Conservation (phyloP, 768 basidiomycete genomes). For the Cystofilobasidium bisporidii region DNA sequence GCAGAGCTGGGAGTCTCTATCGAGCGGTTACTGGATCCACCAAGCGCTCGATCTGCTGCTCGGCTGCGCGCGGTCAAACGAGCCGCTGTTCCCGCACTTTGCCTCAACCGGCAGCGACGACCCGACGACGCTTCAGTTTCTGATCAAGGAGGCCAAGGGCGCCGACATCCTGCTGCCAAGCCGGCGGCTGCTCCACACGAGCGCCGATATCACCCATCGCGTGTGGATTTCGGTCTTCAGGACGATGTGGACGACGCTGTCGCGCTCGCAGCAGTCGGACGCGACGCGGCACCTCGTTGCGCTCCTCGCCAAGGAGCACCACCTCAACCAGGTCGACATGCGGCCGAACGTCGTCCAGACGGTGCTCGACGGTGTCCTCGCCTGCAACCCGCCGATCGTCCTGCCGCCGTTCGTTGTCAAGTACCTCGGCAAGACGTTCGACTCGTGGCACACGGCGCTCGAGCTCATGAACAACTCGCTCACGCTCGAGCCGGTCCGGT, state of each 20-base stretch:
- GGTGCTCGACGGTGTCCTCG: constrained; percentile 68
- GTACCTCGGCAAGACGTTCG: constrained; percentile 89
- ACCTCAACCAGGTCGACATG: constrained; percentile 73
- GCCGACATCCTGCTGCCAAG: constrained; percentile 59
- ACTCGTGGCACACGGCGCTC: constrained; percentile 84
- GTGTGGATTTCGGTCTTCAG: constrained; percentile 84
- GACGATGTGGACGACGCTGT: constrained; percentile 72
- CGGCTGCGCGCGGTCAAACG: constrained; percentile 49
- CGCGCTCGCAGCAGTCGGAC: constrained; percentile 76
- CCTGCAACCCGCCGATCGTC: constrained; percentile 76
- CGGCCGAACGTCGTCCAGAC: constrained; percentile 90
- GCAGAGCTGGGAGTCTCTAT: constrained; percentile 87
- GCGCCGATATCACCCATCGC: constrained; percentile 64
- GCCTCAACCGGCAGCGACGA: constrained; percentile 7
- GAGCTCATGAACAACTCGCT: constrained; percentile 70
- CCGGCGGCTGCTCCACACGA: constrained; percentile 71
- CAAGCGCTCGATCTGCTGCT: constrained; percentile 81
- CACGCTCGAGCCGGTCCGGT: constrained; percentile 62
- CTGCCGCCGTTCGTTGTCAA: constrained; percentile 92
- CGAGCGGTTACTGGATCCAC: constrained; percentile 89
- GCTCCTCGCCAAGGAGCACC: constrained; percentile 85
- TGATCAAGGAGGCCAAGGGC: constrained; percentile 31
- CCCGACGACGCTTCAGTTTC: not conserved
- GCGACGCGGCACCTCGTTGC: constrained; percentile 80
- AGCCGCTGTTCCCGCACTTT: constrained; percentile 32